Percentiles rank a stretch among this genome's conserved stretches.
Conservation (phyloP, 108 stramenopile species). For the Nitzschia sp. region DNA sequence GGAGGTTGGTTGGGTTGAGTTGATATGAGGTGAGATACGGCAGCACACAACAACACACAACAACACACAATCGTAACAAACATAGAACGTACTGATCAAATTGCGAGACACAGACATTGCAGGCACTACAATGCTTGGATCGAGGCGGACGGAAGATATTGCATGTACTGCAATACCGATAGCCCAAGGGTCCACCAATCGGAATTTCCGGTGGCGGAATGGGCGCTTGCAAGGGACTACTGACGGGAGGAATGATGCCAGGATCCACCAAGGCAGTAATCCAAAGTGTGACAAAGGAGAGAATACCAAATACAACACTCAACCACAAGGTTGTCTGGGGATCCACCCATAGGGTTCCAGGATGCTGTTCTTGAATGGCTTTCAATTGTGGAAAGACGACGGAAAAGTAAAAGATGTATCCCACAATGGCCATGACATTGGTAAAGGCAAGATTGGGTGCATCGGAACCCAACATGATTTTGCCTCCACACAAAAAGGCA, state of each 20-base stretch:
- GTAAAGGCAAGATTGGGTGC: slow-evolving; percentile 77
- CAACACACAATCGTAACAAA: neutral
- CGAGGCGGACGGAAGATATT: slow-evolving; percentile 87
- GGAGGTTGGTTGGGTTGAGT: neutral
- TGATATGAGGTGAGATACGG: too few relatives aligned
- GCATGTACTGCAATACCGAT: slow-evolving; percentile 86
- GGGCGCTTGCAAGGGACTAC: slow-evolving; percentile 65
- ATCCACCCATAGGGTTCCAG: neutral
- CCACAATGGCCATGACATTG: slow-evolving; percentile 58
- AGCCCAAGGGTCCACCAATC: slow-evolving; percentile 73
- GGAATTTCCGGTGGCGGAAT: slow-evolving; percentile 54
- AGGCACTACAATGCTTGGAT: slow-evolving; percentile 92
- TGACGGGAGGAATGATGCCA: slow-evolving; percentile 74
- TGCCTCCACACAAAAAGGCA: slow-evolving; percentile 77
- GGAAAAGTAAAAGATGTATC: slow-evolving; percentile 46
- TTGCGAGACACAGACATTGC: slow-evolving; percentile 88
- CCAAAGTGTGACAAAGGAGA: slow-evolving; percentile 65
- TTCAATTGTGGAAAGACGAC: slow-evolving; percentile 52
- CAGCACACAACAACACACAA: neutral
- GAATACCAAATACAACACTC: slow-evolving; percentile 32
- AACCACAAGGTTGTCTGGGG: slow-evolving; percentile 32
- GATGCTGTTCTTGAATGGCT: slow-evolving; percentile 29
- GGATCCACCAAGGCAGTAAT: slow-evolving; percentile 76
- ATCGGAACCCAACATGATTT: slow-evolving; percentile 82
- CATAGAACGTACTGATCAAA: slow-evolving; percentile 87